Conservation (phyloP, 192 early-diverging fungal species). For the Diversispora epigaea region DNA sequence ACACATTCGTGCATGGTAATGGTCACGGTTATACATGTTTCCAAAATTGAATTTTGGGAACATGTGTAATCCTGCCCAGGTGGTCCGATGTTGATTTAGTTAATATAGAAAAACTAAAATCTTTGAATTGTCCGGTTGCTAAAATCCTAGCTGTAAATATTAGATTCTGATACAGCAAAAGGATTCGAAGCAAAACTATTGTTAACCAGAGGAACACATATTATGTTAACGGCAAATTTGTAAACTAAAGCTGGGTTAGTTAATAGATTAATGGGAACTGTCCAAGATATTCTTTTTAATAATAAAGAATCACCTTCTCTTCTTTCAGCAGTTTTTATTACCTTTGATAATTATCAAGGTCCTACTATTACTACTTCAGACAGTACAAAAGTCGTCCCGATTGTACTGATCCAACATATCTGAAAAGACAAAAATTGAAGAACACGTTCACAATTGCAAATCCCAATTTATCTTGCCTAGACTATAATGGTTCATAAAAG, state of each 20-base stretch:
- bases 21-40: too few species aligned
- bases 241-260: not conserved
- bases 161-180: not conserved
- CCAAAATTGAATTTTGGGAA: too few species aligned
- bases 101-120: not conserved
- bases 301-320: not conserved
- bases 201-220: not conserved
- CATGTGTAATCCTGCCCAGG: too few species aligned
- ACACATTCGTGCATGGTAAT: too few species aligned
- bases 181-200: not conserved
- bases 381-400: not conserved
- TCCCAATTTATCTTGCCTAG: not conserved
- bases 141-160: not conserved
- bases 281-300: not conserved
- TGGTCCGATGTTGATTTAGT: too few species aligned
- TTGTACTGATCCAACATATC: not conserved
- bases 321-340: not conserved
- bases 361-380: not conserved
- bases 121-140: not conserved
- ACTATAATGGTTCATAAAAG: not conserved
- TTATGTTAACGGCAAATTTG: not conserved
- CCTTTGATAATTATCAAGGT: not conserved
- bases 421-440: not conserved
- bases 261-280: not conserved
- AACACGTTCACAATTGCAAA: not conserved